Base-by-base conservation (phyloP, 352 stramenopile species). In the Paralagenidium karlingii region DNA sequence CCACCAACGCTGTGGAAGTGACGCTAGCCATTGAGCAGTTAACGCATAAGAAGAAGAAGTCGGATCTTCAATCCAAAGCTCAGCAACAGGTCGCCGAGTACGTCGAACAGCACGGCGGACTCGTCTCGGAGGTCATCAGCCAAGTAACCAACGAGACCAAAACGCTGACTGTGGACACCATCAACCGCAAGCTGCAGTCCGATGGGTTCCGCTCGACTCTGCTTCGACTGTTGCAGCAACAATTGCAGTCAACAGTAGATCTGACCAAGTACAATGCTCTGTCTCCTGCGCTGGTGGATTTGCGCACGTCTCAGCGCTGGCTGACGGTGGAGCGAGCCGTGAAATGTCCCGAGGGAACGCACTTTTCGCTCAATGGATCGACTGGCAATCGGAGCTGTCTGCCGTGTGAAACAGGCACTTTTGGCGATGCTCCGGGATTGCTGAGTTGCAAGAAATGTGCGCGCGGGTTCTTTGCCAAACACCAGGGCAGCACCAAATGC, bases 401-500 rank as follows among this genome's bases (percentile, higher is more conserved):
- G n/a, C 30, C 21, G 9, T 82, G 71, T 44, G 40, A 57, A 2
- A n/a, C 37, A 11, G 68, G 68, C 0, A 63, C 51, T 0, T 73
- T 53, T 40, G 47, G 45, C 0, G 53, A 43, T 11, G 42, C 40
- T 3, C 51, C 43, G 18, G 71, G 68, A 2, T 37, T 51, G 8
- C 26, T 78, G 27, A 19, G 38, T 22, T 82, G 68, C 27, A 32
- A 44, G 2, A 32, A 7, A 8, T 82, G 71, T 48, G 63, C 51
- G 9, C 24, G 38, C 44, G 43, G 53, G 21, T 59, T 58, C 8
- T 82, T 64, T 47, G 46, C 49, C 12, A 53, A 61, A 13, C 24
- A 54, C 19, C 34, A 69, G 47, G 71, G 71, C 18, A 24, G 52
- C n/a, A 37, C 46, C 26, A 20, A 37, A 31, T 86, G 68, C 46